Base-by-base conservation (phyloP, 2,329 filamentous ascomycete species). In the Sclerotinia trifoliorum region DNA sequence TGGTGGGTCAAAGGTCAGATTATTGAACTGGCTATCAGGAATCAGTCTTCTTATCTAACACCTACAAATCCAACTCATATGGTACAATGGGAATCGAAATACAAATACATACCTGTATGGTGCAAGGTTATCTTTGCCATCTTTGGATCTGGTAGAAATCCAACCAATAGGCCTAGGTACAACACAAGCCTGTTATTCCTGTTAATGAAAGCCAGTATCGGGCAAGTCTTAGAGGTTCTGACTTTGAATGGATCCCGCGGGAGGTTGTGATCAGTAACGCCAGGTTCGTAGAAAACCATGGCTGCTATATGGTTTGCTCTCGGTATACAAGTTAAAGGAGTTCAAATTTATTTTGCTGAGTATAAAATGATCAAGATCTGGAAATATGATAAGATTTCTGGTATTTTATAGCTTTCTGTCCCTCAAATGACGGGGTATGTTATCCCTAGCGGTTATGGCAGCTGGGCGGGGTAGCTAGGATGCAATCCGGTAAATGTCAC, bases 121-220 rank as follows among this genome's bases (percentile, higher is more conserved):
- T 0, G 86, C 86, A 2, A 88, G 81, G 71, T 88, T 88, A 74
- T 84, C 79, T 61, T 78, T 74, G 69, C 82, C 82, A 8, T 75
- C 71, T 21, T 77, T 74, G n/a, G 81, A 83, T 69, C 82, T 79
- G 0, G 86, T 87, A 29, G 82, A 85, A 73, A 88, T 88, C 85
- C 86, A 88, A 71, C 86, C 86, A 64, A 88, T 88, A 29, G 86
- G 85, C 21, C 86, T 82, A 21, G 86, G 86, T 54, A 87, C 79
- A 3, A 88, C 85, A 76, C 86, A 88, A 46, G 81, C 81, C 81
- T 84, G 29, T 32, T 11, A 42, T 35, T 29, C 39, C 21, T n/a
- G 46, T 56, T 24, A 48, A n/a, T 48, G 15, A 48, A n/a, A 57
- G n/a, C 35, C 15, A 44, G 35, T 39, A 39, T 32, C 13, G 13